Conservation (phyloP, 805 yeast genomes). For the Starmera pachycereana region DNA sequence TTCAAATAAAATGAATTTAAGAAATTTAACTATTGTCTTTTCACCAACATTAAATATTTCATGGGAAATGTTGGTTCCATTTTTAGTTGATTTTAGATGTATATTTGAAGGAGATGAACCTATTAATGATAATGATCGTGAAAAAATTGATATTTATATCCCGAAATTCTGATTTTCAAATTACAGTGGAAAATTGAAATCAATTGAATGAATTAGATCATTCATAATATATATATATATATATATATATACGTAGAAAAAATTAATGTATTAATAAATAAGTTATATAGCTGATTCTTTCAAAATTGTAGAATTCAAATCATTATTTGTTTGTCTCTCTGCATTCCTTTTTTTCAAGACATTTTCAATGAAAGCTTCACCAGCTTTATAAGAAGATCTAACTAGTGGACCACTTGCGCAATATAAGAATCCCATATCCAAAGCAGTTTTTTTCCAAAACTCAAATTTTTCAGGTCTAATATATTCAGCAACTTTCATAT, state of each 20-base stretch:
- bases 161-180: conserved; percentile 23
- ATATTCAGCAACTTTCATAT: conserved; percentile 95
- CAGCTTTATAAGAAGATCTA: conserved; percentile 95
- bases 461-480: conserved; percentile 91
- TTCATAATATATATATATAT: neutral
- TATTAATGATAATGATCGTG: conserved; percentile 28
- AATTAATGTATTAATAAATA: neutral
- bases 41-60: conserved; percentile 72
- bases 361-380: conserved; percentile 94
- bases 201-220: neutral
- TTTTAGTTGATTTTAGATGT: conserved; percentile 51
- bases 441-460: conserved; percentile 80
- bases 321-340: neutral
- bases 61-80: conserved; percentile 44
- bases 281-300: no score
- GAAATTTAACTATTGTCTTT: conserved; percentile 72
- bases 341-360: conserved; percentile 61
- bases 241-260: no score
- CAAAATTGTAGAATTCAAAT: no score
- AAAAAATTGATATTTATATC: conserved; percentile 40
- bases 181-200: neutral
- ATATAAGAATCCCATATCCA: conserved; percentile 84
- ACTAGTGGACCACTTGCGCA: conserved; percentile 98
- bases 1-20: conserved; percentile 72
- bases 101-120: conserved; percentile 48